Evolutionary conservation across 768 basidiomycete genomes (phyloP).

Genomic region (Lactarius hatsudake): DNA sequence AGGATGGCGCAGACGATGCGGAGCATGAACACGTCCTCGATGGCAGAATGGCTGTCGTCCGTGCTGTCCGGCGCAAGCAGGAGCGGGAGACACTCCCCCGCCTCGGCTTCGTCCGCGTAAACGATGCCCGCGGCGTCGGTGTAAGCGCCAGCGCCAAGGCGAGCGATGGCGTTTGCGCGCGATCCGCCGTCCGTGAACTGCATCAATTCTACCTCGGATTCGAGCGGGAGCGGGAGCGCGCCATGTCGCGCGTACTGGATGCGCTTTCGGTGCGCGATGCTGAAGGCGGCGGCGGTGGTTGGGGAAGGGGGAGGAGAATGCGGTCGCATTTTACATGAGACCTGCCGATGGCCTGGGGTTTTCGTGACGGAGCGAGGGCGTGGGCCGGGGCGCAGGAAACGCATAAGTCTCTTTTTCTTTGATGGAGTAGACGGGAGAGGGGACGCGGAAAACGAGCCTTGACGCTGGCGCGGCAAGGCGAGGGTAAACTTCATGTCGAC

Average conservation of each 20-base stretch:
- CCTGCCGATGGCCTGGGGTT: conserved; percentile 30
- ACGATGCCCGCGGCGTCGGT: conserved; percentile 57
- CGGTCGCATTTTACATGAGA: background rate
- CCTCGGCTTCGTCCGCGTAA: conserved; percentile 73
- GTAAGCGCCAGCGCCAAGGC: conserved; percentile 39
- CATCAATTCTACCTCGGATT: conserved; percentile 65
- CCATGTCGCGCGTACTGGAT: conserved; percentile 43
- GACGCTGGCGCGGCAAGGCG: conserved; percentile 32
- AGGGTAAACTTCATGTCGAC: conserved; percentile 41
- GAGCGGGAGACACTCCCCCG: conserved; percentile 64
- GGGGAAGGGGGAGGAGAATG: conserved; percentile 13
- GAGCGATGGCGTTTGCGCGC: conserved; percentile 51
- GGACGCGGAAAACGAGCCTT: background rate
- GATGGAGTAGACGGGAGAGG: conserved; percentile 28
- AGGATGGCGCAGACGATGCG: background rate
- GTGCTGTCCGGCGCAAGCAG: conserved; percentile 36
- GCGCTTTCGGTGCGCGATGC: conserved; percentile 30
- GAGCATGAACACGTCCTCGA: background rate
- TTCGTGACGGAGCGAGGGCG: conserved; percentile 38
- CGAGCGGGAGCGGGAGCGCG: conserved; percentile 49
- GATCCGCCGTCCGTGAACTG: conserved; percentile 67
- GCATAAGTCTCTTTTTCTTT: conserved; percentile 38
- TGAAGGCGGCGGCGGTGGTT: background rate
- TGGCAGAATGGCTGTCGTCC: background rate
- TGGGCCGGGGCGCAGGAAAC: conserved; percentile 41